phyloP scores from a whole-genome alignment of 2,329 filamentous ascomycete genomes.

The Alternaria panax region DNA sequence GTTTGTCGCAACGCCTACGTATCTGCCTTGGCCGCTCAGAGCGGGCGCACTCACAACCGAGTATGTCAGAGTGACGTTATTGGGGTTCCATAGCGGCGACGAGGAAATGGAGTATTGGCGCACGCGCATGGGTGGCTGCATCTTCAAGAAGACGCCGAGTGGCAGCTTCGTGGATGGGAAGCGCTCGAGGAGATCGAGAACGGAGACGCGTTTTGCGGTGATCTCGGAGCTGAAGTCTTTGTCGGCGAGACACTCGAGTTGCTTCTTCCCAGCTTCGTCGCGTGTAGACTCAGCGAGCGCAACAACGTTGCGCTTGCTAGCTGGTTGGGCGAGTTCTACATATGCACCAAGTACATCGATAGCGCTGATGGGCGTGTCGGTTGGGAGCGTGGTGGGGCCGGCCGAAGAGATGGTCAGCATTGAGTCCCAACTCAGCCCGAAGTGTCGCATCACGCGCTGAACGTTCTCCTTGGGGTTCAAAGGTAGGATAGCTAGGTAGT shows the following conservation, averaged over 20 bases:
- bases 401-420: slow-evolving; percentile 66
- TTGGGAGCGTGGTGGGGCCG: slow-evolving; percentile 72
- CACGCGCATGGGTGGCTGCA: slow-evolving; percentile 78
- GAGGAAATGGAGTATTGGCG: slow-evolving; percentile 84
- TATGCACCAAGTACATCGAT: slow-evolving; percentile 72
- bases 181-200: slow-evolving; percentile 74
- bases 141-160: slow-evolving; percentile 71
- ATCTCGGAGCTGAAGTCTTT: slow-evolving; percentile 50
- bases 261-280: slow-evolving; percentile 58
- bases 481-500: slow-evolving; percentile 78
- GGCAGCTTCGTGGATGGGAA: slow-evolving; percentile 66
- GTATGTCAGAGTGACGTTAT: slow-evolving; percentile 71
- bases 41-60: slow-evolving; percentile 67
- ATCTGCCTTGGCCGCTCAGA: slow-evolving; percentile 52
- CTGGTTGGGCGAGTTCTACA: slow-evolving; percentile 75
- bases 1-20: slow-evolving; percentile 54
- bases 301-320: slow-evolving; percentile 68
- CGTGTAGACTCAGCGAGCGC: slow-evolving; percentile 59
- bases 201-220: slow-evolving; percentile 64
- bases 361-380: slow-evolving; percentile 66
- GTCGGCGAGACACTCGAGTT: slow-evolving; percentile 59
- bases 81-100: slow-evolving; percentile 68
- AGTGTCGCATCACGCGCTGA: slow-evolving; percentile 68
- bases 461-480: slow-evolving; percentile 71
- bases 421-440: slow-evolving; percentile 73